A percentile compares a stretch with the other conserved stretches of the same genome.
Evolutionary conservation across 148 eudicot genomes (phyloP).

Genomic region (Vaccinium myrtillus): DNA sequence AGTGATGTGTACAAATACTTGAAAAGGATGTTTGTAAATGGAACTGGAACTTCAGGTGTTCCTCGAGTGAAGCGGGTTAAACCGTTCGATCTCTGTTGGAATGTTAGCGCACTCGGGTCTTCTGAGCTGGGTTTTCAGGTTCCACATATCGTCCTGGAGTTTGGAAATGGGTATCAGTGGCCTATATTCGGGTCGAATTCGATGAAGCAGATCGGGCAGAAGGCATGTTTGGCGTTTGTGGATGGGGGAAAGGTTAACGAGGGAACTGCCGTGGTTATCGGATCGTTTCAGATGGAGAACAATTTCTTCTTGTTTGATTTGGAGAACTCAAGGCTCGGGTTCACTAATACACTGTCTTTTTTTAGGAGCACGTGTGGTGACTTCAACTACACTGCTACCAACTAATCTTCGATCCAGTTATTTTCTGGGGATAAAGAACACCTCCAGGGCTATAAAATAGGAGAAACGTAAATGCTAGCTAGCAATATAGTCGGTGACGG

Average conservation of each 20-base stretch:
- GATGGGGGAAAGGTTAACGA: constrained; percentile 35
- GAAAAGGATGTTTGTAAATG: constrained; percentile 1
- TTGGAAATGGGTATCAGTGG: constrained; percentile 37
- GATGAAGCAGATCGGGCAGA: constrained; percentile 28
- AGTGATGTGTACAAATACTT: constrained; percentile 10
- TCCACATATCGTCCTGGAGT: constrained; percentile 35
- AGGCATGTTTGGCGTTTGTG: constrained; percentile 46
- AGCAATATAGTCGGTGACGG: too few species aligned
- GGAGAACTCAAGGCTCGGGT: constrained; percentile 37
- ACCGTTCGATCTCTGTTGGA: constrained; percentile 42
- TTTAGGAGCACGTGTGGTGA: constrained; percentile 34
- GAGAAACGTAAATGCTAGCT: too few species aligned
- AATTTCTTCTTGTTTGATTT: constrained; percentile 43
- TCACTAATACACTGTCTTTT: constrained; percentile 35
- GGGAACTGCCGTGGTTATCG: constrained; percentile 32
- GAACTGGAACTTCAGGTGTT: constrained; percentile 3
- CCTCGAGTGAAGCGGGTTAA: constrained; percentile 19
- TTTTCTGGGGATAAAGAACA: too few species aligned
- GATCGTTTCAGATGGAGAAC: constrained; percentile 44
- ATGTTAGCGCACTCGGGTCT: constrained; percentile 20
- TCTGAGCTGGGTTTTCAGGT: constrained; percentile 26
- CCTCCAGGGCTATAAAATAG: too few species aligned
- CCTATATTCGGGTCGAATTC: constrained; percentile 39
- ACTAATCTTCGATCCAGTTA: too few species aligned
- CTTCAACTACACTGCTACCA: constrained; percentile 35